A percentile compares a stretch with the other conserved stretches of the same genome.
Conservation (phyloP, 139 green algal genomes). For the Parachlorella kessleri region DNA sequence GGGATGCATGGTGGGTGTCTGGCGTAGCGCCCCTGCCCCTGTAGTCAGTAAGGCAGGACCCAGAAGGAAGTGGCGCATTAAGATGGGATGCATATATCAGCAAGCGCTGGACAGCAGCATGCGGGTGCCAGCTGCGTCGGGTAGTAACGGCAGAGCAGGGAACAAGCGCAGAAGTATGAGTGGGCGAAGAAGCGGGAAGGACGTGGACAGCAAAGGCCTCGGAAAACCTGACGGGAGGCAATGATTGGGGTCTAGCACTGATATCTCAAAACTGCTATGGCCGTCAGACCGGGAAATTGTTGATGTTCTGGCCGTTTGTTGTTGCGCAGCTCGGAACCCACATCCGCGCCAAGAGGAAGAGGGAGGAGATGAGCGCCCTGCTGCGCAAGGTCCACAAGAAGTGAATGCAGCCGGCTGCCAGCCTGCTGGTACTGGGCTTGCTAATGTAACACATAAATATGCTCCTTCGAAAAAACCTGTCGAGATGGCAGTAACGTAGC, state of each 20-base stretch:
- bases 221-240: not conserved
- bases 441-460: too few relatives aligned
- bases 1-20: too few relatives aligned
- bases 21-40: too few relatives aligned
- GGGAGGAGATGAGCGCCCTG: conserved; percentile 88
- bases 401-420: not conserved
- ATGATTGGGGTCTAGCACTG: not conserved
- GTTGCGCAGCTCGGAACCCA: conserved; percentile 90
- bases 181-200: not conserved
- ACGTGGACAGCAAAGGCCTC: too few relatives aligned
- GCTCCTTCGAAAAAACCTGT: too few relatives aligned
- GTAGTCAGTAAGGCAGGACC: too few relatives aligned
- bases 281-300: not conserved
- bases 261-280: not conserved
- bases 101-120: not conserved
- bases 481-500: too few relatives aligned
- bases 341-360: conserved; percentile 93
- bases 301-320: not conserved
- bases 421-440: too few relatives aligned
- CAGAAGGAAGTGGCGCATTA: too few relatives aligned
- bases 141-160: not conserved
- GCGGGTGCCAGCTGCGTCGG: not conserved
- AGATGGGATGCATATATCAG: not conserved
- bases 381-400: conserved; percentile 86
- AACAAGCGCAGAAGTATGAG: not conserved